Evolutionary conservation across 768 basidiomycete genomes (phyloP).

Genomic region (Rhizopogon vinicolor): DNA sequence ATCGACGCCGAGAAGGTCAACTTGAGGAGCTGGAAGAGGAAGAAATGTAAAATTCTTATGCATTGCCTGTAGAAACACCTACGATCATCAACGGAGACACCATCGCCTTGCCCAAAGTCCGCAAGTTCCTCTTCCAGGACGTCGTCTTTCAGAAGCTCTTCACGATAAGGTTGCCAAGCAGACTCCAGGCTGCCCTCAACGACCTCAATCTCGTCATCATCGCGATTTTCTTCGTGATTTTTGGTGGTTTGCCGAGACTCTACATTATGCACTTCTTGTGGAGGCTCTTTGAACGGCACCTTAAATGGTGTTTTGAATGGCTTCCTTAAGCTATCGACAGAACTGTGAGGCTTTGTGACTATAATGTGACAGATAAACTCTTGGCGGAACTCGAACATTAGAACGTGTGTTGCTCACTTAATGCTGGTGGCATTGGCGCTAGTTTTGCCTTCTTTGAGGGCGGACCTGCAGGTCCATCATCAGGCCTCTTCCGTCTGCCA

Average conservation of each 20-base stretch:
- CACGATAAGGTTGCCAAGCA: slow-evolving; percentile 2
- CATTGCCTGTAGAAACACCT: background rate
- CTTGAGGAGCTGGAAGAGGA: slow-evolving; percentile 4
- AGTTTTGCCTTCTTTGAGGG: slow-evolving; percentile 18
- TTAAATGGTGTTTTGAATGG: slow-evolving; percentile 46
- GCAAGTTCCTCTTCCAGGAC: background rate
- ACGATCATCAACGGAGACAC: background rate
- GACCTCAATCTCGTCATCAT: background rate
- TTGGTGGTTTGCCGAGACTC: background rate
- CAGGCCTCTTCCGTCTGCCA: slow-evolving; percentile 19
- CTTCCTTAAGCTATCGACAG: slow-evolving; percentile 37
- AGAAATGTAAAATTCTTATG: background rate
- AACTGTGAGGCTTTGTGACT: slow-evolving; percentile 48
- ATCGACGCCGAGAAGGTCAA: slow-evolving; percentile 23
- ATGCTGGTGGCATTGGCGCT: slow-evolving; percentile 15
- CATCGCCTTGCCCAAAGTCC: background rate
- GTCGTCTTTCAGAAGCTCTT: background rate
- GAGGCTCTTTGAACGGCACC: slow-evolving; percentile 28
- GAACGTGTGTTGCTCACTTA: slow-evolving; percentile 12
- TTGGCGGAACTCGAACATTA: background rate
- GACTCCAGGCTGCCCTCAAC: slow-evolving; percentile 7
- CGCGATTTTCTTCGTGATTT: background rate
- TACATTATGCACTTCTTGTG: slow-evolving; percentile 1
- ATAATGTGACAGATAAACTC: background rate
- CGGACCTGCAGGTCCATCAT: slow-evolving; percentile 7